phyloP scores from a whole-genome alignment of 306 rosid genomes.

The Vicia villosa region DNA sequence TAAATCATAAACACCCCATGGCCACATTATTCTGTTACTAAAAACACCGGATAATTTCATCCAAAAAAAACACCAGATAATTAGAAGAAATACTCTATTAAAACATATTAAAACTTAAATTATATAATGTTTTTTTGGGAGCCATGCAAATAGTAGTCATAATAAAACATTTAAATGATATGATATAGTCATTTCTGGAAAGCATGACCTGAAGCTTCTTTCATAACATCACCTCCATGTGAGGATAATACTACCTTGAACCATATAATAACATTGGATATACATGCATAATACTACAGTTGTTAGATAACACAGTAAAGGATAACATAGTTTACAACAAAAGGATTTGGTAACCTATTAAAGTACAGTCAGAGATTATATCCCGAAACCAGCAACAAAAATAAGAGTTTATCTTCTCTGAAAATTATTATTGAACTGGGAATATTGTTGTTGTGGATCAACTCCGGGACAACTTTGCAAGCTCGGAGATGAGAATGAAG shows the following conservation, averaged over 20 bases:
- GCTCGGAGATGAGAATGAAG: slow-evolving; percentile 46
- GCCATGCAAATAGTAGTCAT: too few relatives aligned
- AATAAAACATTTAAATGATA: slow-evolving; percentile 17
- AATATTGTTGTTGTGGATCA: slow-evolving; percentile 51
- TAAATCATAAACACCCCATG: not conserved
- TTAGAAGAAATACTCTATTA: not conserved
- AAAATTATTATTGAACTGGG: slow-evolving; percentile 54
- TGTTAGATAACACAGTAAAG: slow-evolving; percentile 7
- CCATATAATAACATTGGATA: slow-evolving; percentile 15
- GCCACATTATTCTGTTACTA: not conserved
- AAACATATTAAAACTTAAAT: not conserved
- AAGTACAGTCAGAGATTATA: slow-evolving; percentile 34
- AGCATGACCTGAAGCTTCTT: slow-evolving; percentile 11
- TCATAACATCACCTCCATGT: slow-evolving; percentile 3
- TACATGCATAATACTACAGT: slow-evolving; percentile 24
- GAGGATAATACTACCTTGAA: not conserved
- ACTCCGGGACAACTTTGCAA: slow-evolving; percentile 48
- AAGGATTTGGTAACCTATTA: slow-evolving; percentile 31
- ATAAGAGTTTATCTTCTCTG: slow-evolving; percentile 55
- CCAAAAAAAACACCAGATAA: not conserved
- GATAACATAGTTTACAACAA: slow-evolving; percentile 23
- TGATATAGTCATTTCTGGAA: not conserved
- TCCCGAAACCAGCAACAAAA: slow-evolving; percentile 28
- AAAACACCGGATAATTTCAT: too few relatives aligned
- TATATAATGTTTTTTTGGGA: not conserved